A percentile compares a stretch with the other conserved stretches of the same genome.
Conservation (phyloP, 305 asterid genomes). For the Rubia tinctorum region DNA sequence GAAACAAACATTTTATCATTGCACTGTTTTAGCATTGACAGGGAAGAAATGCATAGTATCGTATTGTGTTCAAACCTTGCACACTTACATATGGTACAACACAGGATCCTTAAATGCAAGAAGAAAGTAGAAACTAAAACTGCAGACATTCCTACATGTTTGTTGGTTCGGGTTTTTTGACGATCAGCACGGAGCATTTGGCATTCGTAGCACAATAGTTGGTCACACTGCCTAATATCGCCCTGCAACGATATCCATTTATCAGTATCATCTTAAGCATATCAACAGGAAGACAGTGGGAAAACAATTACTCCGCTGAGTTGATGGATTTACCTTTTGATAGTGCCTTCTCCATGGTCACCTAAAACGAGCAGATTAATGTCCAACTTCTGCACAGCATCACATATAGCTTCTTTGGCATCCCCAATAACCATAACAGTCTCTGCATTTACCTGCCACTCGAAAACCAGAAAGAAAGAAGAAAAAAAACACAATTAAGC, state of each 20-base stretch:
- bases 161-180: slow-evolving; percentile 27
- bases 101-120: neutral
- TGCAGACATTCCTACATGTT: neutral
- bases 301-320: neutral
- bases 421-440: slow-evolving; percentile 9
- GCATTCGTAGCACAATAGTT: slow-evolving; percentile 45
- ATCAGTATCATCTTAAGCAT: neutral
- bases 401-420: slow-evolving; percentile 21
- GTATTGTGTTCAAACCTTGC: too few relatives aligned
- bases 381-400: slow-evolving; percentile 12
- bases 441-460: slow-evolving; percentile 24
- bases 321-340: slow-evolving; percentile 13
- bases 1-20: neutral
- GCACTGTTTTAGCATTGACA: neutral
- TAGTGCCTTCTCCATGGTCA: slow-evolving; percentile 16
- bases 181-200: slow-evolving; percentile 44
- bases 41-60: too few relatives aligned
- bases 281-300: neutral
- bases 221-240: slow-evolving; percentile 57
- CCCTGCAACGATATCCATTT: slow-evolving; percentile 25
- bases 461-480: neutral
- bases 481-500: neutral
- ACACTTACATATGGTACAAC: neutral
- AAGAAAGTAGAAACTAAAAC: neutral
- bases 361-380: slow-evolving; percentile 23